Base-by-base conservation (phyloP, 352 stramenopile species). In the Pythium grandisporangium region DNA sequence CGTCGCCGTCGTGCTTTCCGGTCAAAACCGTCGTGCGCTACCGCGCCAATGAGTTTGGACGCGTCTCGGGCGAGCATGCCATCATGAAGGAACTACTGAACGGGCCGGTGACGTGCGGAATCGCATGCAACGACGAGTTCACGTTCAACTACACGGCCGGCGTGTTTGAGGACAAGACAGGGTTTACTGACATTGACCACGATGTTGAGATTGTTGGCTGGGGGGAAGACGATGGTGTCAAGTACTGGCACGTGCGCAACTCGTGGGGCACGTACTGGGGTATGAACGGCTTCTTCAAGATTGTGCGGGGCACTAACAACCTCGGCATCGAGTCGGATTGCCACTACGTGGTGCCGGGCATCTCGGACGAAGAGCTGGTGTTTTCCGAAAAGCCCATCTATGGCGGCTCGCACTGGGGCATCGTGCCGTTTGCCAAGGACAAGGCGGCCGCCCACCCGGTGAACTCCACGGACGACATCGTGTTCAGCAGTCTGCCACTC, bases 161-260 rank as follows among this genome's bases (percentile, higher is more conserved):
- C 14, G 66, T 96, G 30, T 79, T 95, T 29, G 51, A 84, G 25
- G 69, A 85, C 48, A 95, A 92, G 45, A 84, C 58, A 17, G 63
- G 60, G 36, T 74, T 73, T 21, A 36, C 51, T 12, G 57, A 70
- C 32, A 70, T 84, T 41, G 62, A 80, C 34, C 73, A 98, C 61
- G 84, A 93, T 51, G 82, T 98, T 23, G 82, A 85, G 22, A 91
- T 98, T 50, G 82, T 96, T 17, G 93, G 91, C 25, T 98, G 89
- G 88, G 92, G 91, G 42, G 67, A 70, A 10, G 58, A 70, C 20
- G 71, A 89, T 42, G 63, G 77, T 48, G 51, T 79, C 49, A 84
- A 90, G 59, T 97, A 94, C 65, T 98, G 91, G 91, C 87, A 96
- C 63, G 73, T 95, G 30, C 82, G 94, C 37, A 94, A 97, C 89